phyloP scores from a whole-genome alignment of 805 yeast species.

The Starmerella stigmatis region DNA sequence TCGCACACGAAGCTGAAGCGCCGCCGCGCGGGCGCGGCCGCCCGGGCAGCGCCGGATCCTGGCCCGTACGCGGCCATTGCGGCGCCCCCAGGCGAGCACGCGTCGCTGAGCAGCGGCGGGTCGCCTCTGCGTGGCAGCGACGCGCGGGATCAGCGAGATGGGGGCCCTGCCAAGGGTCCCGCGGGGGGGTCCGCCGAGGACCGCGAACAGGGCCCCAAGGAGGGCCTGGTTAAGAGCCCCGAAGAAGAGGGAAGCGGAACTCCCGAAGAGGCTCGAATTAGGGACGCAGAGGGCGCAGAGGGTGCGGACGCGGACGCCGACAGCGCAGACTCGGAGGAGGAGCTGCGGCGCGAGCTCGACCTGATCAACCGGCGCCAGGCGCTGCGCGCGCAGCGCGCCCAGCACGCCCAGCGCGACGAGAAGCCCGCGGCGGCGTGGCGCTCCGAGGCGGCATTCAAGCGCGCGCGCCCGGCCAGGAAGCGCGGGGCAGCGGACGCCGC shows the following conservation, averaged over 20 bases:
- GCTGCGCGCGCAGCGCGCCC: constrained; percentile 7
- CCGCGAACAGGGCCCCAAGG: too few species aligned
- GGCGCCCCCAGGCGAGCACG: neutral
- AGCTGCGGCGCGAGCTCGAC: constrained; percentile 13
- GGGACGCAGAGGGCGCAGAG: neutral
- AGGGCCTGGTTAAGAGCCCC: too few species aligned
- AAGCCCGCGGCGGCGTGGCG: constrained; percentile 9
- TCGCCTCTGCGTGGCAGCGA: too few species aligned
- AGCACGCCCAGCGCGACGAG: neutral
- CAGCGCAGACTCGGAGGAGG: constrained; percentile 1
- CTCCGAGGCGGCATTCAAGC: constrained; percentile 9
- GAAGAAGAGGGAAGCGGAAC: too few species aligned
- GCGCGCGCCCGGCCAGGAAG: neutral
- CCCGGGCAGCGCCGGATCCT: neutral
- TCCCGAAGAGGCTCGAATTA: neutral
- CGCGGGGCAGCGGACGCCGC: too few species aligned
- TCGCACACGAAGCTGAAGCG: constrained; percentile 22
- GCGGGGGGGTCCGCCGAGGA: too few species aligned
- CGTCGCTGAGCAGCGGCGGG: too few species aligned
- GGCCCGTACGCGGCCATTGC: neutral
- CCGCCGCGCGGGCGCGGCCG: constrained; percentile 12
- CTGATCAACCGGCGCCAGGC: constrained; percentile 7
- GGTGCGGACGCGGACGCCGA: neutral
- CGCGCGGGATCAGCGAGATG: too few species aligned
- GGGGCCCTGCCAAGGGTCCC: too few species aligned